Evolutionary conservation across 2,329 filamentous ascomycete species (phyloP), one percentile per base, ranked within the genome.

Genomic region (Chaetomium strumarium): DNA sequence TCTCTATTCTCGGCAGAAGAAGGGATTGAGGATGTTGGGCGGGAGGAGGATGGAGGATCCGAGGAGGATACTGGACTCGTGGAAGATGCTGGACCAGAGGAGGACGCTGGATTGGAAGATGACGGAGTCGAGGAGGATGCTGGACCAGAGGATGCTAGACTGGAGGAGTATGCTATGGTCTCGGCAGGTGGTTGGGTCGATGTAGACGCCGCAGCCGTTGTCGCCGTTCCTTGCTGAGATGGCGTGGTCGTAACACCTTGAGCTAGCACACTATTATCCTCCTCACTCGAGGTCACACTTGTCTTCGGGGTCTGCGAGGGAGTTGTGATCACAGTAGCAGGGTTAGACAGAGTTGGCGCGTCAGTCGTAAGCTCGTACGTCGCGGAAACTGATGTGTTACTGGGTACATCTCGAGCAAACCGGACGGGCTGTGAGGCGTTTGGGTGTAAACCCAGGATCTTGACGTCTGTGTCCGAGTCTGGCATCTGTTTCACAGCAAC

Each of bases 401-500:
- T 43, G n/a, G 40, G 19, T 12, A 39, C 38, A 7, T 42, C 52
- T 14, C 55, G 56, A 17, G 31, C 51, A 30, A 55, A 46, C n/a
- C 48, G 53, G 8, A 20, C 36, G 12, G 52, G 57, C 30, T 55
- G 54, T 6, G 55, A 37, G 9, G 43, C 44, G 19, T 54, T 51
- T 36, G 56, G 53, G 40, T 55, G 41, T 5, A 52, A 9, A 9
- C 56, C 59, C 19, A 62, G 16, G 33, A 68, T 62, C 2, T 31
- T 53, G 8, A 61, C 65, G 8, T 57, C 62, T 29, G 51, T 65
- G 38, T 68, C 60, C 14, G 66, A 68, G 51, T 65, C 43, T 5
- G 66, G 66, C 67, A 68, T 63, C 13, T 55, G 54, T 42, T 60
- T 56, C 10, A 63, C 49, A 5, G 64, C 65, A 36, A 63, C 64